Conservation (phyloP, 306 rosid species). For the Casuarina cunninghamiana region DNA sequence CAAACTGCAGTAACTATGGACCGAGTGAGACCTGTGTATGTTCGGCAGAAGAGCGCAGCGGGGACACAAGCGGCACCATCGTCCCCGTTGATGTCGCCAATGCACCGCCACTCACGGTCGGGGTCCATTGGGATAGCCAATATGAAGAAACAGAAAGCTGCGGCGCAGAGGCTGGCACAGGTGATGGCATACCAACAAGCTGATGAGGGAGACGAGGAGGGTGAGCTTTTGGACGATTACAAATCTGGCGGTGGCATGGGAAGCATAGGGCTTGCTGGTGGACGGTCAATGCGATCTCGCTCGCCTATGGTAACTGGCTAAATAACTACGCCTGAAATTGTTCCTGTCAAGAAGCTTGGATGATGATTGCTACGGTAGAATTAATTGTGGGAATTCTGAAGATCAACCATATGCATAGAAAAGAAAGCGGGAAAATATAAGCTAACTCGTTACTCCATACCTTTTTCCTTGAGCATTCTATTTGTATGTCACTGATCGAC, state of each 20-base stretch:
- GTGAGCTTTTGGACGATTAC: conserved; percentile 59
- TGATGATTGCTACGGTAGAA: background rate
- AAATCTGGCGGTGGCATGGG: conserved; percentile 42
- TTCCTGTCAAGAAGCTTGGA: background rate
- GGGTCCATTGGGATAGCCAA: conserved; percentile 39
- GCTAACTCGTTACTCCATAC: too few relatives aligned
- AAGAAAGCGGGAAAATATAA: background rate
- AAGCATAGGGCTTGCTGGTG: conserved; percentile 74
- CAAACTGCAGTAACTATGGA: conserved; percentile 45
- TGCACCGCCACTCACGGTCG: conserved; percentile 23
- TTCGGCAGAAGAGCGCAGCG: conserved; percentile 58
- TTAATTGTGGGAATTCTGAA: background rate
- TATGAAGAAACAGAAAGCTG: conserved; percentile 76
- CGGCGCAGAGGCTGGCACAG: conserved; percentile 97
- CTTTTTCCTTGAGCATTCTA: background rate
- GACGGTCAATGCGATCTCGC: conserved; percentile 57
- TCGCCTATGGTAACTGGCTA: conserved; percentile 56
- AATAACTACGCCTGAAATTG: background rate
- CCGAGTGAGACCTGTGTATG: conserved; percentile 44
- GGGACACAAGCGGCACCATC: conserved; percentile 49
- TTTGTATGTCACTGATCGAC: background rate
- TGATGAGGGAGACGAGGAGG: conserved; percentile 62
- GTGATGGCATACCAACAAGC: conserved; percentile 70
- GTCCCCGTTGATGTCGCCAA: conserved; percentile 50
- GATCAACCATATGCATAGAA: background rate